Evolutionary conservation across 2,329 filamentous ascomycete species (phyloP).

Genomic region (Endocalyx cinctus): DNA sequence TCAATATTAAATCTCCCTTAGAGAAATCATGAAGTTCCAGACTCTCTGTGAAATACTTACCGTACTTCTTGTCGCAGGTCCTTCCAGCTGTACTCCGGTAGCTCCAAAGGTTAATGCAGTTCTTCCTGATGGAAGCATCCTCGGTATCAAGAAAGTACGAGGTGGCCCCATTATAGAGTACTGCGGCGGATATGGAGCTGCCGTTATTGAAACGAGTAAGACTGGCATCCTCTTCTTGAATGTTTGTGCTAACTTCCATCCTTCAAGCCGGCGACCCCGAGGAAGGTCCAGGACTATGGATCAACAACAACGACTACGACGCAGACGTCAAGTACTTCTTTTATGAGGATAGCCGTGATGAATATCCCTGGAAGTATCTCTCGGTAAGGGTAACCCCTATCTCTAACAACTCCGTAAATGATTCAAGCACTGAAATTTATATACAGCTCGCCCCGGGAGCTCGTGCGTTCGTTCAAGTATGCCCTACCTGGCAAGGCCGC

Average conservation of each 20-base stretch:
- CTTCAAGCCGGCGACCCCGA: neutral
- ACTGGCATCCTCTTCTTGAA: neutral
- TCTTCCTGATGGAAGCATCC: neutral
- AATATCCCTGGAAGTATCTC: neutral
- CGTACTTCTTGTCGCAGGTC: too few species aligned
- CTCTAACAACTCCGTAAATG: neutral
- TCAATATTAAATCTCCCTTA: too few species aligned
- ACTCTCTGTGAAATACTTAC: too few species aligned
- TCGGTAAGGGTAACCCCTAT: neutral
- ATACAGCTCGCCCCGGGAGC: neutral
- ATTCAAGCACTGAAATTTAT: neutral
- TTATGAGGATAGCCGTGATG: neutral
- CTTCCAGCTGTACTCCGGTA: too few species aligned
- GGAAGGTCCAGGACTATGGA: neutral
- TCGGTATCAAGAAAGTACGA: neutral
- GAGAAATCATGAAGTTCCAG: too few species aligned
- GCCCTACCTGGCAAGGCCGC: neutral
- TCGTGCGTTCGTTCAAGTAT: neutral
- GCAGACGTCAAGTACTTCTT: neutral
- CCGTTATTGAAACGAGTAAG: slow-evolving; percentile 11
- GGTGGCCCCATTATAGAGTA: slow-evolving; percentile 4
- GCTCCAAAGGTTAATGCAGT: too few species aligned
- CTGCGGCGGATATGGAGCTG: slow-evolving; percentile 5
- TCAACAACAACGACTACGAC: neutral
- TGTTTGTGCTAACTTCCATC: neutral